Evolutionary conservation across 306 rosid genomes (phyloP), one percentile per base, ranked within the genome.

Genomic region (Corylus avellana): DNA sequence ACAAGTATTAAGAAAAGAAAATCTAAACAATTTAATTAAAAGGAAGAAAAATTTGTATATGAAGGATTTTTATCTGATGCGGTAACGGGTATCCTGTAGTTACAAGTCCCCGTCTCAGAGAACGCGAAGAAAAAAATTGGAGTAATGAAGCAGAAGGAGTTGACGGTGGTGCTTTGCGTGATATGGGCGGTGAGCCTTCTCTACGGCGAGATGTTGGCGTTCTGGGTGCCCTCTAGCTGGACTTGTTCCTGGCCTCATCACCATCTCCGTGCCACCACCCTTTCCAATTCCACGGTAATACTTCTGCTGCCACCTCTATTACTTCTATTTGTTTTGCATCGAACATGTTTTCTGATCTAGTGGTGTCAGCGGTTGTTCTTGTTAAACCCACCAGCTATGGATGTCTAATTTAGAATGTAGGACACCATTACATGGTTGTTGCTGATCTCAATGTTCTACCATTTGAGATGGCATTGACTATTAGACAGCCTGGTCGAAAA

Each of bases 171-270:
- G 4, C 81, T 91, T 17, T 90, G 97, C 81, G 69, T 89, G 35
- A 72, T 75, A 22, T 93, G 97, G 98, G 92, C 87, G 70, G 81
- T 78, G 1, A 85, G 86, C 16, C 78, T 93, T 9, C 93, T 93
- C 17, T 90, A 93, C 35, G 97, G 97, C 14, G 97, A 92, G 79
- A 90, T 92, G 94, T 74, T 84, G 51, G 84, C 89, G 53, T 92
- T 69, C 35, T 83, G 94, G 90, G 29, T 86, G 75, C 94, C 97
- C 13, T 74, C 90, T 55, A 69, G 86, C 56, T 62, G 70, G 77
- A 73, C 87, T 2, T 92, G 97, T 76, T 83, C 90, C 0, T 92
- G 93, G 98, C 93, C 96, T 72, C 93, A 89, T 84, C 89, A 72
- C 80, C 88, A 68, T 61, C 72, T 75, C 59, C 85, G n/a, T 17